Evolutionary conservation across 2,329 filamentous ascomycete genomes (phyloP).

Genomic region (Aureobasidium lini): DNA sequence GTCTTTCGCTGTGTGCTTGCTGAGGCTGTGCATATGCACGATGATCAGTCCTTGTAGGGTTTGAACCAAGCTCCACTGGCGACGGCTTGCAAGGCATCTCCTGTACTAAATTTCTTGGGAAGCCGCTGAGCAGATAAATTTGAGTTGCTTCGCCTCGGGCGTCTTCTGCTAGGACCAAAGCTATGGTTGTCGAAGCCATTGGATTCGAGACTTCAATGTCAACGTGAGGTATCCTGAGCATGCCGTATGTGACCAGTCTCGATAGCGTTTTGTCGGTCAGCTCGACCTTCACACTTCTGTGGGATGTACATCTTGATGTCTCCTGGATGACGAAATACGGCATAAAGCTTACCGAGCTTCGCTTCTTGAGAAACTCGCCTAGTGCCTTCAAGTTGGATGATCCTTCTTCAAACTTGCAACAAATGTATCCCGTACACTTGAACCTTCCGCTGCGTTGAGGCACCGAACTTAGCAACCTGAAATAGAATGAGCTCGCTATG

Average conservation of each 20-base stretch:
- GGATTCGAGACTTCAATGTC: background rate
- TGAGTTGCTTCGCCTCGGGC: background rate
- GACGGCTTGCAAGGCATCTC: background rate
- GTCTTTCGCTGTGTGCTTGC: no score
- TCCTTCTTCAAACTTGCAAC: slow-evolving; percentile 3
- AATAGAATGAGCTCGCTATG: slow-evolving; percentile 33
- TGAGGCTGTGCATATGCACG: background rate
- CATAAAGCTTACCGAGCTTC: background rate
- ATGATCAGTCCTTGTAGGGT: no score
- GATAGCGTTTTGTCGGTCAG: background rate
- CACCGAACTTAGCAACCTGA: slow-evolving; percentile 18
- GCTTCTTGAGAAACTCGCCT: background rate
- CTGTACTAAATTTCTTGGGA: background rate
- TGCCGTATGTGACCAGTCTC: background rate
- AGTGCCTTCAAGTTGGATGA: background rate
- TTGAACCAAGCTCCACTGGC: background rate
- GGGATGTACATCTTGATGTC: background rate
- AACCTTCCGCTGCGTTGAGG: background rate
- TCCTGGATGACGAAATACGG: background rate
- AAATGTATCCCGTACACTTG: background rate
- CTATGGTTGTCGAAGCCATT: background rate
- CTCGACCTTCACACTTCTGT: background rate
- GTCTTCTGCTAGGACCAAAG: background rate
- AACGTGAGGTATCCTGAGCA: background rate
- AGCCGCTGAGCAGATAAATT: background rate